Conservation (phyloP, 1,284 basidiomycete species). For the Mycosarcoma mackinlayi region DNA sequence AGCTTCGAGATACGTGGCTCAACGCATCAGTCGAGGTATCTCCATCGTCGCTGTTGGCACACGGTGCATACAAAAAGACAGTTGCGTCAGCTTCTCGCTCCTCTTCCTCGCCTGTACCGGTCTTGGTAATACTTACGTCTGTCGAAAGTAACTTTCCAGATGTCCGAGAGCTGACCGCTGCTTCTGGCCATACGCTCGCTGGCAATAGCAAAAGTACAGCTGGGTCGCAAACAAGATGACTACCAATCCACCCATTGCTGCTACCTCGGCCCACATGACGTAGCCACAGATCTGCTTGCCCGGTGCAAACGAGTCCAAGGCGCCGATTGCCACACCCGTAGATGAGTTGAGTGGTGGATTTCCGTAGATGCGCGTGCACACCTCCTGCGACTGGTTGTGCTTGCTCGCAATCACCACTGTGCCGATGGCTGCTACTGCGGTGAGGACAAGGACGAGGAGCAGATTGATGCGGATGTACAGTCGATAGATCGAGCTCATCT, state of each 20-base stretch:
- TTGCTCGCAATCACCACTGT: slow-evolving; percentile 36
- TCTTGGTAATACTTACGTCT: slow-evolving; percentile 14
- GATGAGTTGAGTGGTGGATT: slow-evolving; percentile 33
- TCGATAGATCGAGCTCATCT: slow-evolving; percentile 44
- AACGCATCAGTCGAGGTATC: slow-evolving; percentile 29
- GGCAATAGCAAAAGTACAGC: slow-evolving; percentile 48
- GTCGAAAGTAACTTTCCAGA: slow-evolving; percentile 16
- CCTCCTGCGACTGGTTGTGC: slow-evolving; percentile 33
- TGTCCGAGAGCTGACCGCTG: slow-evolving; percentile 34
- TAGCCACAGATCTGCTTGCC: slow-evolving; percentile 44
- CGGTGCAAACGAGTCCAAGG: slow-evolving; percentile 27
- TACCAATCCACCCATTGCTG: slow-evolving; percentile 39
- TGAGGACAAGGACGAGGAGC: slow-evolving; percentile 31
- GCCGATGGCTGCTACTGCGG: slow-evolving; percentile 19
- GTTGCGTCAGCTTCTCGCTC: not conserved
- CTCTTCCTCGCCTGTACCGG: no score
- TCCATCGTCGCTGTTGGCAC: slow-evolving; percentile 34
- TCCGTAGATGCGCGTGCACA: slow-evolving; percentile 46
- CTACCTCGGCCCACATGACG: slow-evolving; percentile 49
- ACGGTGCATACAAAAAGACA: not conserved
- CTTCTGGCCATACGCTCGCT: slow-evolving; percentile 48
- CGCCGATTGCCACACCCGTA: slow-evolving; percentile 20
- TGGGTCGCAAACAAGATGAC: slow-evolving; percentile 37
- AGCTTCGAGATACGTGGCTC: slow-evolving; percentile 12
- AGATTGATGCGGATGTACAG: slow-evolving; percentile 52